These are phyloP conservation scores for Phytophthora hibernalis DNA, from an alignment of 352 stramenopile species.

Conservation along the genomic window DNA sequence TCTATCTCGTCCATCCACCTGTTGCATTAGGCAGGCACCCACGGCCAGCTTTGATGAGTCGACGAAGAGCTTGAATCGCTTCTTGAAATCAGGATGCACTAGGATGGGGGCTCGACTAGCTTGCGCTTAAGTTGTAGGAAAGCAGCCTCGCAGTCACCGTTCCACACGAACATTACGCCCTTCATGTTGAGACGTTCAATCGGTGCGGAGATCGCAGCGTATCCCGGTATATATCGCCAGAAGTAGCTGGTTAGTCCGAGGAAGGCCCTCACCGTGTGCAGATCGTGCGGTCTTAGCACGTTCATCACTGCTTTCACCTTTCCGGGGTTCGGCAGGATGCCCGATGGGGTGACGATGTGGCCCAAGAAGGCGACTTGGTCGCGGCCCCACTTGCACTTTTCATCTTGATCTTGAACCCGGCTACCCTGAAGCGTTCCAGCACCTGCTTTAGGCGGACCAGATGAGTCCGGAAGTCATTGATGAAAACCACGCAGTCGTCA, in stretches of 20 bases:
- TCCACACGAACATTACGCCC: background rate
- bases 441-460: background rate
- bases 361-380: background rate
- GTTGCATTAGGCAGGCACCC: slow-evolving; percentile 1
- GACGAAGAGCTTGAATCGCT: slow-evolving; percentile 2
- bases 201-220: background rate
- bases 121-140: slow-evolving; percentile 1
- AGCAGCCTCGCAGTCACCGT: background rate
- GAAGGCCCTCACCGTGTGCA: background rate
- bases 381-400: background rate
- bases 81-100: slow-evolving; percentile 2
- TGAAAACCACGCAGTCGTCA: background rate
- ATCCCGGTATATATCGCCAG: background rate
- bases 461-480: background rate
- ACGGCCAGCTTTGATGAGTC: background rate
- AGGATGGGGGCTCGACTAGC: slow-evolving; percentile 13
- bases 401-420: slow-evolving; percentile 5
- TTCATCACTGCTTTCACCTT: background rate
- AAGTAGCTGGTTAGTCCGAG: background rate
- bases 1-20: background rate
- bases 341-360: background rate
- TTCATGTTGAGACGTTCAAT: slow-evolving; percentile 4
- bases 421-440: background rate
- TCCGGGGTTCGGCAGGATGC: background rate
- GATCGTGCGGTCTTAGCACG: background rate